Evolutionary conservation across 2,329 filamentous ascomycete species (phyloP).

Genomic region (Fusarium coicis): DNA sequence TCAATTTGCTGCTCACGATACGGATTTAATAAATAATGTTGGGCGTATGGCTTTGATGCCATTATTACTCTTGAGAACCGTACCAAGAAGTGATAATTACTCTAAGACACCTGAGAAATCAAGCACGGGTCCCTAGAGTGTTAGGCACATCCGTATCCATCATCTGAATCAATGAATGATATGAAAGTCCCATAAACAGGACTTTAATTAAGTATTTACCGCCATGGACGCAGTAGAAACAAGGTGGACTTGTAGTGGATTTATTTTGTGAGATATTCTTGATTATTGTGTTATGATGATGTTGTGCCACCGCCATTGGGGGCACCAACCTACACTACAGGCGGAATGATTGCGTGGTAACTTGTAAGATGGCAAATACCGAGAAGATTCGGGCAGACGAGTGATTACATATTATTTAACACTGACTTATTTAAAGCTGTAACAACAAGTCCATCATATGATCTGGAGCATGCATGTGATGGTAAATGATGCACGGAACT

Average conservation of each 20-base stretch:
- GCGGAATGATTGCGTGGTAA: background rate
- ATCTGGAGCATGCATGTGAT: background rate
- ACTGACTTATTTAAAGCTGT: background rate
- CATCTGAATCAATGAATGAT: background rate
- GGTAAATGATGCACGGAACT: background rate
- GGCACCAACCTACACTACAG: background rate
- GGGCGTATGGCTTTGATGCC: background rate
- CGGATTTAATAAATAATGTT: background rate
- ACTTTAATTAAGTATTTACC: background rate
- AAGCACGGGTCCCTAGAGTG: background rate
- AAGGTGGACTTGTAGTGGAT: background rate
- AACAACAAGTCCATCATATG: background rate
- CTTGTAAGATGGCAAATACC: background rate
- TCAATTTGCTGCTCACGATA: background rate
- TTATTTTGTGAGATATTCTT: slow-evolving; percentile 1
- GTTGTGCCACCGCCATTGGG: slow-evolving; percentile 22
- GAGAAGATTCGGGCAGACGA: background rate
- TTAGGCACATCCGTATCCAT: background rate
- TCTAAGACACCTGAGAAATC: background rate
- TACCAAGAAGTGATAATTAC: background rate
- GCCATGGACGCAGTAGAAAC: background rate
- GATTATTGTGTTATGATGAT: slow-evolving; percentile 29
- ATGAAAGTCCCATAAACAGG: background rate
- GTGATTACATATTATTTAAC: slow-evolving; percentile 3
- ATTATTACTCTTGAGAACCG: background rate